These are phyloP conservation scores for Rubia yunnanensis DNA, from an alignment of 257 asterid species.

Conservation along the genomic window DNA sequence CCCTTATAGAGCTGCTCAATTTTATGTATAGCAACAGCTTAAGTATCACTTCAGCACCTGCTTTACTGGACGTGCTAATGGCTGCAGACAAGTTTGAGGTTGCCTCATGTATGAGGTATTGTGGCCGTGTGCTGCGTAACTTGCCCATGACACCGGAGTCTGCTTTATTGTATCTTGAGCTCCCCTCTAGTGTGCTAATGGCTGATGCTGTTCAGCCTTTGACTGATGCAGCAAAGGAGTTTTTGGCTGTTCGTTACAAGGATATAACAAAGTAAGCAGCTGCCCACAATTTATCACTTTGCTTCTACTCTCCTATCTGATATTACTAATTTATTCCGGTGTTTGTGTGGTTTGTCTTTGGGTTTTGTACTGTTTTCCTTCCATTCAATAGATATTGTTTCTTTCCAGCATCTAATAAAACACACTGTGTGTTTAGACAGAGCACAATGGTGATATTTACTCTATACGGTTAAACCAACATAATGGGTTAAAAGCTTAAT, in stretches of 20 bases:
- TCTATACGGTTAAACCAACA: background rate
- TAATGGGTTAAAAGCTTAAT: background rate
- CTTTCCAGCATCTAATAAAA: background rate
- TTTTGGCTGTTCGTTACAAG: slow-evolving; percentile 65
- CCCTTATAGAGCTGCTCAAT: slow-evolving; percentile 94
- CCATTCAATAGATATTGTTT: background rate
- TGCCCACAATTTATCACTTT: background rate
- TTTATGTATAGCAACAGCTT: slow-evolving; percentile 85
- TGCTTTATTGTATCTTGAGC: slow-evolving; percentile 80
- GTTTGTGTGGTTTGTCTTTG: background rate
- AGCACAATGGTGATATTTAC: background rate
- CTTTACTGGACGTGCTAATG: slow-evolving; percentile 77
- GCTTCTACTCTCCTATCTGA: background rate
- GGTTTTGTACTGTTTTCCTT: background rate
- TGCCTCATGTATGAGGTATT: slow-evolving; percentile 93
- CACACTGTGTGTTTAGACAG: background rate
- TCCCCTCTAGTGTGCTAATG: slow-evolving; percentile 77
- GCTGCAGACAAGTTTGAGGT: slow-evolving; percentile 99
- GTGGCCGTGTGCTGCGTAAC: slow-evolving; percentile 72
- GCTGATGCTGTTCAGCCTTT: slow-evolving; percentile 96
- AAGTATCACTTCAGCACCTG: slow-evolving; percentile 60
- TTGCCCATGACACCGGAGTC: slow-evolving; percentile 88
- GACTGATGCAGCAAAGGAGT: slow-evolving; percentile 84
- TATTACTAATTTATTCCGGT: background rate
- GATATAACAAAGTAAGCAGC: slow-evolving; percentile 66